Evolutionary conservation across 2,329 filamentous ascomycete genomes (phyloP).

Genomic region (Colletotrichum sansevieriae): DNA sequence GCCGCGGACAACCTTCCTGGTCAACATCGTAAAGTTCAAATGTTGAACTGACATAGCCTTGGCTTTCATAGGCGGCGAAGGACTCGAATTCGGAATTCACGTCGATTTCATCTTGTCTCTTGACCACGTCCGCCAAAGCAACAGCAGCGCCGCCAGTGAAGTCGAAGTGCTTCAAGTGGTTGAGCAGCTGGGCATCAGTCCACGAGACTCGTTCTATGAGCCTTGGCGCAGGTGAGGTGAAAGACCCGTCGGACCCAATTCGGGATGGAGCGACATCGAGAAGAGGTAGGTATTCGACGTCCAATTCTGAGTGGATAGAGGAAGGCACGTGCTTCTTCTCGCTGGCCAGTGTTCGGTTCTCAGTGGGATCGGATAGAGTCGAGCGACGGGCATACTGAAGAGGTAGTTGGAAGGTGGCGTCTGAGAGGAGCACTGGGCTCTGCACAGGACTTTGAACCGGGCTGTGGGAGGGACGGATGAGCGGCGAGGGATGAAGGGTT

Average conservation of each 20-base stretch:
- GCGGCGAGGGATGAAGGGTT: conserved; percentile 58
- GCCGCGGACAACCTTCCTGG: conserved; percentile 56
- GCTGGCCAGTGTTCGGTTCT: conserved; percentile 41
- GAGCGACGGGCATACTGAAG: conserved; percentile 46
- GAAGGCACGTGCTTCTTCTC: conserved; percentile 38
- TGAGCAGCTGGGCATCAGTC: conserved; percentile 58
- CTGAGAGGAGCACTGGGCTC: conserved; percentile 26
- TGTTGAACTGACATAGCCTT: conserved; percentile 61
- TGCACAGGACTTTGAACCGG: conserved; percentile 31
- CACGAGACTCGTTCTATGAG: conserved; percentile 37
- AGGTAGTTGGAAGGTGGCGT: conserved; percentile 31
- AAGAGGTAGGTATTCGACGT: conserved; percentile 42
- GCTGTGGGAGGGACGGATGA: conserved; percentile 56
- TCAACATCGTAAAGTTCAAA: conserved; percentile 71
- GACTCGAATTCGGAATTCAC: conserved; percentile 48
- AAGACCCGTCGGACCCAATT: conserved; percentile 9
- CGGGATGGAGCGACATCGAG: conserved; percentile 28
- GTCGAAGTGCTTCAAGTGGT: conserved; percentile 55
- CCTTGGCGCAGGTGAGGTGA: conserved; percentile 13
- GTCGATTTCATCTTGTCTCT: conserved; percentile 51
- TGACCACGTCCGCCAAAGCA: conserved; percentile 53
- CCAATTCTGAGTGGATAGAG: conserved; percentile 42
- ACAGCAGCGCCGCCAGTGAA: conserved; percentile 56
- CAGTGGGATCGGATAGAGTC: conserved; percentile 45
- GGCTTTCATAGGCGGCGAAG: conserved; percentile 54